Percentiles rank a stretch among this genome's conserved stretches.
These are phyloP conservation scores for Fusarium albidum DNA, from an alignment of 2,329 filamentous ascomycete genomes.

Conservation along the genomic window DNA sequence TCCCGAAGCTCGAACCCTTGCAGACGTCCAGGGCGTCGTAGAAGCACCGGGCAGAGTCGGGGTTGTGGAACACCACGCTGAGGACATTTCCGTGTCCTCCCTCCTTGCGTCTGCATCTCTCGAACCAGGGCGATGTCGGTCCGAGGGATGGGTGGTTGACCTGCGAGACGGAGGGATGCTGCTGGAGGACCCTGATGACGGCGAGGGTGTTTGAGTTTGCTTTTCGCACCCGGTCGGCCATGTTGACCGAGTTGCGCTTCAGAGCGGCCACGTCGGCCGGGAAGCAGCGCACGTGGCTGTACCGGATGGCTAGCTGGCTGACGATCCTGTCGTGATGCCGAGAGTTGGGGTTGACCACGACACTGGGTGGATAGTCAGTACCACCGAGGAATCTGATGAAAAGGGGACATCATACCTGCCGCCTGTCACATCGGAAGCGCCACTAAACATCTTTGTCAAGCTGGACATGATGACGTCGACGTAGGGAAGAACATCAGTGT, in stretches of 20 bases:
- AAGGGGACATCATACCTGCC: neutral
- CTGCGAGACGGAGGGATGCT: neutral
- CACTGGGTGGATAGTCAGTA: neutral
- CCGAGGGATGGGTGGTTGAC: neutral
- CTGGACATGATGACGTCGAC: neutral
- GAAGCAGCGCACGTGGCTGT: neutral
- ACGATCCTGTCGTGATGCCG: neutral
- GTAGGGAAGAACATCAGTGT: neutral
- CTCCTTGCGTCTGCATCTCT: neutral
- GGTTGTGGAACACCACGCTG: neutral
- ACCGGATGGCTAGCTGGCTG: neutral
- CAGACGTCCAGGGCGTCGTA: neutral
- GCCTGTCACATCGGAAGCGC: neutral
- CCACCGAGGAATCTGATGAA: too few species aligned
- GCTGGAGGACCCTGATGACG: neutral
- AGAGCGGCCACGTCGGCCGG: neutral
- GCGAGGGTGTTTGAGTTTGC: neutral
- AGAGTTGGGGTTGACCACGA: neutral
- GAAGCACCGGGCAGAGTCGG: neutral
- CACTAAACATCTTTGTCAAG: constrained; percentile 4
- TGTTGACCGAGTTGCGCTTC: neutral
- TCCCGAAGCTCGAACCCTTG: neutral
- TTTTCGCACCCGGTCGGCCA: neutral
- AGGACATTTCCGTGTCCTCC: neutral
- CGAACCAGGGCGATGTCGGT: neutral